These are phyloP conservation scores for Teunomyces kruisii DNA, from an alignment of 805 yeast species.

Conservation along the genomic window DNA sequence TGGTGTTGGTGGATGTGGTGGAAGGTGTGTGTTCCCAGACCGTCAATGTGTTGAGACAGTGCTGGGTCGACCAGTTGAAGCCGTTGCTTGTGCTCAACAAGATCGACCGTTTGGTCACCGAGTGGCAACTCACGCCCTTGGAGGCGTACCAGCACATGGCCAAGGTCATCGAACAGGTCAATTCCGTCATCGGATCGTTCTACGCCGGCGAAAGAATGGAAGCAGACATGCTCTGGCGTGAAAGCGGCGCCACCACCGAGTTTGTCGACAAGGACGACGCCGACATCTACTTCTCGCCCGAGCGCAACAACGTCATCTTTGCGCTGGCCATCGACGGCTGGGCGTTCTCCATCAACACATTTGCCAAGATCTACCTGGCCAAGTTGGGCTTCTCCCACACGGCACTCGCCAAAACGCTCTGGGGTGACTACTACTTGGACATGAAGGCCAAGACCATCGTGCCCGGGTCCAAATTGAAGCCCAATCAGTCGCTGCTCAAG, in stretches of 20 bases:
- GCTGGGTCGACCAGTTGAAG: conserved; percentile 89
- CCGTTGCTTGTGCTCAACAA: conserved; percentile 89
- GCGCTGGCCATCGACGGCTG: conserved; percentile 94
- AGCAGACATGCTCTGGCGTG: conserved; percentile 78
- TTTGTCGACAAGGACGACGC: conserved; percentile 76
- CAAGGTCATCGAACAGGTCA: conserved; percentile 86
- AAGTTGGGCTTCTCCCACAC: conserved; percentile 82
- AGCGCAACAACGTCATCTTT: conserved; percentile 83
- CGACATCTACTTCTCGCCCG: conserved; percentile 84
- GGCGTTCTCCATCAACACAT: conserved; percentile 92
- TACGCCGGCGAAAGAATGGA: conserved; percentile 91
- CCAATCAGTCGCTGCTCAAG: conserved; percentile 50
- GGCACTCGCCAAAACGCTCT: conserved; percentile 77
- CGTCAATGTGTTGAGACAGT: conserved; percentile 88
- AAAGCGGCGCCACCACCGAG: conserved; percentile 53
- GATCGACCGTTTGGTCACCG: conserved; percentile 81
- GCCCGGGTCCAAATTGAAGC: conserved; percentile 61
- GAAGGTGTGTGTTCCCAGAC: conserved; percentile 99
- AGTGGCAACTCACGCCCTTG: conserved; percentile 73
- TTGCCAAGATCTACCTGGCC: conserved; percentile 80
- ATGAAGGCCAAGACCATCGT: conserved; percentile 85
- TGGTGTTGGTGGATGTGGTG: conserved; percentile 91
- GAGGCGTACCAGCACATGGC: conserved; percentile 85
- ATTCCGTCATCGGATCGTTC: conserved; percentile 90
- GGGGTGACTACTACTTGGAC: conserved; percentile 94